Evolutionary conservation across 441 rosid species (phyloP), one percentile per base, ranked within the genome.

Genomic region (Pelargonium cotyledonis): DNA sequence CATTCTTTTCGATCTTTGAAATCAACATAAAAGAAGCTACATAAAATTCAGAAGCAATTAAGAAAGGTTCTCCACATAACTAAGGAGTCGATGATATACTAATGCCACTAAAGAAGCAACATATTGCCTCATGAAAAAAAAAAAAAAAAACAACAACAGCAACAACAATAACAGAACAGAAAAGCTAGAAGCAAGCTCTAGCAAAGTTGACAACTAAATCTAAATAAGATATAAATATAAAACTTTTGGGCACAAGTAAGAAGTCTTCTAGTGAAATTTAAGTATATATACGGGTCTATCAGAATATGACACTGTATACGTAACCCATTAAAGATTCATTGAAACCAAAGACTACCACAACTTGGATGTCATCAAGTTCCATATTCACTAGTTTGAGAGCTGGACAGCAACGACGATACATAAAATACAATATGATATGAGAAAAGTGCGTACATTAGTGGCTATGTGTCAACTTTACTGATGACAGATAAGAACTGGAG

Each of bases 1-100:
- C 80, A 79, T 83, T 70, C 81, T 51, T 62, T 63, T 61, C 46
- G 55, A 72, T 21, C 73, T 72, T 83, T 71, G 78, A 73, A 73
- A 68, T 38, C 40, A 40, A 43, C 29, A 57, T 26, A 57, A 57
- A 57, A 57, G 26, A 57, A 57, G 19, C 26, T 57, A 57, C 1
- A 14, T 1, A 11, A 1, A 57, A 19, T 16, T 26, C 18, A 57
- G 23, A 55, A 55, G 8, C 5, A 57, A 19, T 16, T 26, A 57
- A 57, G 62, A 55, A 55, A 55, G 62, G 19, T 18, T 5, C 26
- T 55, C 55, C 62, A 18, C 19, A 15, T 6, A 18, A 57, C 8
- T 57, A 23, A 57, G 6, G 62, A 57, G 26, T 57, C 26, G 8
- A 57, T 16, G 60, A 26, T 26, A 26, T 26, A 26, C 31, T 26